Evolutionary conservation across 495 filamentous ascomycete species (phyloP).

Genomic region (Bathelium albidoporum): DNA sequence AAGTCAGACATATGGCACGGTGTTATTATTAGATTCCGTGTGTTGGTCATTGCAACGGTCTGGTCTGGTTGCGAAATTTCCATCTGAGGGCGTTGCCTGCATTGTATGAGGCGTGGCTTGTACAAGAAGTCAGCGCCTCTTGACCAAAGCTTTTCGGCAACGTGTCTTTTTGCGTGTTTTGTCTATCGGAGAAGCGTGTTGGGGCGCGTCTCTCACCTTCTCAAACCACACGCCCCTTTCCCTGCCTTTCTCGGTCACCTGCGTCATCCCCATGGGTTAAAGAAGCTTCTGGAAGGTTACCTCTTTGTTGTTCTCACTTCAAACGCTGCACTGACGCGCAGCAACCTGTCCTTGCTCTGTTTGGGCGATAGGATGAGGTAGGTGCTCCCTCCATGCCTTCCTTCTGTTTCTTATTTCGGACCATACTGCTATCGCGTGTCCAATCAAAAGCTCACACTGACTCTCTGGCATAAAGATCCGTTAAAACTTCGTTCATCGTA

Average conservation of each 20-base stretch:
- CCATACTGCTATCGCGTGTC: background rate
- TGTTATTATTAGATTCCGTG: no score
- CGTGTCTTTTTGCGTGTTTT: no score
- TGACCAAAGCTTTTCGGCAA: no score
- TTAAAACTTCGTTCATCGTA: background rate
- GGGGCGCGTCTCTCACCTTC: no score
- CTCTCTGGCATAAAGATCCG: background rate
- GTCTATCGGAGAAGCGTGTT: no score
- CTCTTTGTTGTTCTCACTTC: background rate
- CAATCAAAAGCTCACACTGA: background rate
- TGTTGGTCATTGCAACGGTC: no score
- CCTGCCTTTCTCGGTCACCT: background rate
- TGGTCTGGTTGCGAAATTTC: no score
- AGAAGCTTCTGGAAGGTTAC: background rate
- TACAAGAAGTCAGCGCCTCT: no score
- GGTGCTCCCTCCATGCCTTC: conserved; percentile 1
- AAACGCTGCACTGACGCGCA: background rate
- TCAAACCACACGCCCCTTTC: background rate
- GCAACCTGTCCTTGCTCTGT: background rate
- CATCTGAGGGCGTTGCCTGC: no score
- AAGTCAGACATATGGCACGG: no score
- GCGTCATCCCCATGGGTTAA: background rate
- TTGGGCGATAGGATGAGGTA: background rate
- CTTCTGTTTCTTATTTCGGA: background rate
- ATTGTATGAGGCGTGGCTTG: no score